A percentile compares a stretch with the other conserved stretches of the same genome.
These are phyloP conservation scores for Roridomyces roridus DNA, from an alignment of 768 basidiomycete species.

Conservation along the genomic window DNA sequence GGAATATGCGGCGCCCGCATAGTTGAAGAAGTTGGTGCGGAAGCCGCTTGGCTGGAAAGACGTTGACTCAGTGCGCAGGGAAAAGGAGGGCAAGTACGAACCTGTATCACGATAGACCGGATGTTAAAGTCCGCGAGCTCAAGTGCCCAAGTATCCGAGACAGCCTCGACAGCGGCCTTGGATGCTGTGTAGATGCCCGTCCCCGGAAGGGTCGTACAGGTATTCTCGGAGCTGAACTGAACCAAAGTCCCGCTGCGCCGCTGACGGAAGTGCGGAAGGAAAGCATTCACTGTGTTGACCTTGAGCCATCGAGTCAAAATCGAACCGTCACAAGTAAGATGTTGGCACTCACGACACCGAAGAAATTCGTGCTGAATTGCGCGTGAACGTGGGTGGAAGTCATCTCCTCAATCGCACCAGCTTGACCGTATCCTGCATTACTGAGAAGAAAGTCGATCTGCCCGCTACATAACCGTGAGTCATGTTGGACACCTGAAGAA, in stretches of 20 bases:
- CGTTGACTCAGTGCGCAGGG: background rate
- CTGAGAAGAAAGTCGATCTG: conserved; percentile 33
- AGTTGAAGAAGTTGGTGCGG: background rate
- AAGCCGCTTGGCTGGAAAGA: background rate
- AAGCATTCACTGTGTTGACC: conserved; percentile 4
- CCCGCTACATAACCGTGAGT: conserved; percentile 12
- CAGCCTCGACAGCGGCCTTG: background rate
- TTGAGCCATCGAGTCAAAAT: background rate
- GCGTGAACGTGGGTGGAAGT: conserved; percentile 14
- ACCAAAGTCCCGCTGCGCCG: background rate
- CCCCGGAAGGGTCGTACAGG: background rate
- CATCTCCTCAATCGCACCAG: conserved; percentile 22
- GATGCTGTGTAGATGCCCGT: background rate
- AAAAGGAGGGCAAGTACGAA: background rate
- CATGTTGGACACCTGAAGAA: too few species aligned
- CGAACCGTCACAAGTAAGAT: too few species aligned
- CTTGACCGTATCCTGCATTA: conserved; percentile 30
- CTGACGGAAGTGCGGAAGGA: background rate
- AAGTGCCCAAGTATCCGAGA: conserved; percentile 1
- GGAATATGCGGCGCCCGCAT: background rate
- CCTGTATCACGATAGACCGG: background rate
- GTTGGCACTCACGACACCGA: conserved; percentile 22
- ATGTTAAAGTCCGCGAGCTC: conserved; percentile 5
- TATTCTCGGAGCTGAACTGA: background rate
- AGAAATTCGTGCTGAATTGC: conserved; percentile 34